These are phyloP conservation scores for Amanita jacksonii DNA, from an alignment of 768 basidiomycete species.

Conservation along the genomic window DNA sequence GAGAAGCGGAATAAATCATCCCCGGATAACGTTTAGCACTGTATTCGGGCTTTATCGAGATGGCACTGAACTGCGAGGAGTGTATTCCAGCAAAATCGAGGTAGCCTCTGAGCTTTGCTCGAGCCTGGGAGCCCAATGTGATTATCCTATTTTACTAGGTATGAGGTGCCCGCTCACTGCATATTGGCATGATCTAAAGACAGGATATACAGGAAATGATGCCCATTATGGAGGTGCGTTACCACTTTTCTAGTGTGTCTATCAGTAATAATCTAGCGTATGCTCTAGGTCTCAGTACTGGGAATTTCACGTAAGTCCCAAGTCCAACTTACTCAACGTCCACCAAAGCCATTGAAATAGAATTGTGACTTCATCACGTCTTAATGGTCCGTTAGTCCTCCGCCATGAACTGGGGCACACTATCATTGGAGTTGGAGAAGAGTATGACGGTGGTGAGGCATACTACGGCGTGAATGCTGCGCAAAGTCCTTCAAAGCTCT, in stretches of 20 bases:
- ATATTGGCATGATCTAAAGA: not conserved
- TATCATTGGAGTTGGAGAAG: slow-evolving; percentile 70
- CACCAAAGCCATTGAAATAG: slow-evolving; percentile 30
- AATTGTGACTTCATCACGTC: slow-evolving; percentile 63
- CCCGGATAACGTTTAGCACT: slow-evolving; percentile 35
- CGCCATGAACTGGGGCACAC: slow-evolving; percentile 78
- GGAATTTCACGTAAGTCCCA: slow-evolving; percentile 59
- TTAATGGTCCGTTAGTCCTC: slow-evolving; percentile 67
- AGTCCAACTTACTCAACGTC: not conserved
- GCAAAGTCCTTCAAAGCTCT: slow-evolving; percentile 32
- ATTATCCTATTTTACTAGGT: slow-evolving; percentile 74
- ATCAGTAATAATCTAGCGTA: not conserved
- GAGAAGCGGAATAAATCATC: not conserved
- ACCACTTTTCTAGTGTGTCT: not conserved
- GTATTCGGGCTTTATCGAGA: slow-evolving; percentile 68
- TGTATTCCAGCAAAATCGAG: slow-evolving; percentile 61
- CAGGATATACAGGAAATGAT: slow-evolving; percentile 48
- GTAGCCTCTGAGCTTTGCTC: slow-evolving; percentile 61
- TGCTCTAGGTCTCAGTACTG: slow-evolving; percentile 55
- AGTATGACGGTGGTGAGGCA: slow-evolving; percentile 70
- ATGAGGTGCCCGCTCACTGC: slow-evolving; percentile 8
- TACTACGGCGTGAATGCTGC: slow-evolving; percentile 67
- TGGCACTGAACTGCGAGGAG: slow-evolving; percentile 66
- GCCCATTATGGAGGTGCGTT: slow-evolving; percentile 65
- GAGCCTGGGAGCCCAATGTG: slow-evolving; percentile 52